Base-by-base conservation (phyloP, 306 rosid species). In the Mimosa pudica region DNA sequence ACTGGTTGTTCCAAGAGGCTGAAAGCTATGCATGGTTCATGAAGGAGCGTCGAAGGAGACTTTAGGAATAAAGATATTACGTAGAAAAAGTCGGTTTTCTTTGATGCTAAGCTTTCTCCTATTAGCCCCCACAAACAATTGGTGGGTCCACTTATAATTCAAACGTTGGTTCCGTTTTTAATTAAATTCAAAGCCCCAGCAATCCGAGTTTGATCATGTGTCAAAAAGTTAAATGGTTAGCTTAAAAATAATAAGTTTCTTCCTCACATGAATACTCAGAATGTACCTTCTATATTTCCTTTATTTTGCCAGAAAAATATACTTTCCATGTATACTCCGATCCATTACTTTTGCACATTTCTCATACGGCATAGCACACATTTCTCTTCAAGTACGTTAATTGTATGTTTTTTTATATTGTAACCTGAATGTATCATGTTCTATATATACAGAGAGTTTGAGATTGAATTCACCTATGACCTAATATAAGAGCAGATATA, bases 61-160 rank as follows among this genome's bases (percentile, higher is more conserved):
- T 35, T 64, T 64, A n/a, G 17, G 36, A 12, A 32, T 10, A 12
- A 64, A 64, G 42, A 7, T 2, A 14, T 62, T 12, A 62, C n/a
- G 42, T 14, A 13, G 20, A 63, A 5, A 64, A 64, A 35, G 46
- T 35, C 13, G 10, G 16, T 35, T 64, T 64, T 64, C 71, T 66
- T 66, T 66, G 13, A 38, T 38, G 71, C 71, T 66, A 66, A 66
- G 71, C 71, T 66, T 66, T 66, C 71, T 65, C 70, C 47, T 16
- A 13, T 65, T 65, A 14, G 47, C 47, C 20, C 8, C 70, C 10
- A 63, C 69, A 12, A 33, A 0, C 69, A 13, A 64, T 3, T 7
- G 70, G 13, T 14, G 20, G 30, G 13, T 36, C 71, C 30, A 66
- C 17, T 36, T 7, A 66, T 66, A 8, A 66, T 66, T 65, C 48